Evolutionary conservation across 2,329 filamentous ascomycete genomes (phyloP).

Genomic region (Hypoxylon sp.): DNA sequence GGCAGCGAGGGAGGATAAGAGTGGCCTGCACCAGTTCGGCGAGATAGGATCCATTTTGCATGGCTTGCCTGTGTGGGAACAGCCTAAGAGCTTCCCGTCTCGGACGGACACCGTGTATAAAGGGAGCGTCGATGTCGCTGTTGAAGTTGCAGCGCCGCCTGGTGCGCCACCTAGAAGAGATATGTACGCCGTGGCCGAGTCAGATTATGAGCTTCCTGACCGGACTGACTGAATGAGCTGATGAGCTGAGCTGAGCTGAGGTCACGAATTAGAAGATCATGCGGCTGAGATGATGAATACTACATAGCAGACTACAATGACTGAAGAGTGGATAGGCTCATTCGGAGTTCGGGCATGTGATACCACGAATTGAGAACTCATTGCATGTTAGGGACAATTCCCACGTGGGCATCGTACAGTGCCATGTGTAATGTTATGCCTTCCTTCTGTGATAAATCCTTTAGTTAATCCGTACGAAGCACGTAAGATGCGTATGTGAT

Average conservation of each 20-base stretch:
- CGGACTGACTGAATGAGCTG: background rate
- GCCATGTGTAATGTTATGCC: background rate
- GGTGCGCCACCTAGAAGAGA: slow-evolving; percentile 7
- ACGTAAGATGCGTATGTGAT: background rate
- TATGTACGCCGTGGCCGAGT: slow-evolving; percentile 25
- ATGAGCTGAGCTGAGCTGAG: slow-evolving; percentile 4
- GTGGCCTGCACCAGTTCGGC: slow-evolving; percentile 61
- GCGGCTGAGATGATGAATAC: background rate
- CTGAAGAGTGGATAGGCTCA: background rate
- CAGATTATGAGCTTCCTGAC: slow-evolving; percentile 12
- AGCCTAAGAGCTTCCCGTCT: slow-evolving; percentile 21
- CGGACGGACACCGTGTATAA: slow-evolving; percentile 35
- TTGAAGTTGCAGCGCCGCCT: slow-evolving; percentile 22
- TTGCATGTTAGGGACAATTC: background rate
- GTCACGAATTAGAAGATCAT: background rate
- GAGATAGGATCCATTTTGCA: slow-evolving; percentile 64
- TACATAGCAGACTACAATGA: background rate
- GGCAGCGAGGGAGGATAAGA: slow-evolving; percentile 47
- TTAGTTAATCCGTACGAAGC: background rate
- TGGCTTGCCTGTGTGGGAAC: slow-evolving; percentile 46
- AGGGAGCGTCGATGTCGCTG: slow-evolving; percentile 23
- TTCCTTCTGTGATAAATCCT: background rate
- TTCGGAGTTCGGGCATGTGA: background rate
- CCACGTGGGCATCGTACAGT: background rate
- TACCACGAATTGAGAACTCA: background rate